A percentile compares a stretch with the other conserved stretches of the same genome.
Evolutionary conservation across 441 rosid genomes (phyloP).

Genomic region (Manihot esculenta): DNA sequence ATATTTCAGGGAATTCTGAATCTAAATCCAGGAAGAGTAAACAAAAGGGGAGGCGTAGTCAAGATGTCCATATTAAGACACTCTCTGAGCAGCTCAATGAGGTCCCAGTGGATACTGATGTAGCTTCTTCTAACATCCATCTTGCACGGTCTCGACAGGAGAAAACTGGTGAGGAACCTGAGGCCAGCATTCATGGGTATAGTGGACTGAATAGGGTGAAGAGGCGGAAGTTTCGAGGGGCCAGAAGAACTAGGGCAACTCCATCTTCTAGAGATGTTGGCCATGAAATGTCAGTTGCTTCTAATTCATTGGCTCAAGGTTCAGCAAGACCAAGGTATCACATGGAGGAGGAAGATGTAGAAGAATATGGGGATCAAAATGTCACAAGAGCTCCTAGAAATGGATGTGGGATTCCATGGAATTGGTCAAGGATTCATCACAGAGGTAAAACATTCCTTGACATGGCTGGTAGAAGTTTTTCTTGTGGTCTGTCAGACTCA

Average conservation of each 20-base stretch:
- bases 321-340: slow-evolving; percentile 38
- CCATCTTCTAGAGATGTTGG: slow-evolving; percentile 49
- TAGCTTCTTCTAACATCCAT: slow-evolving; percentile 71
- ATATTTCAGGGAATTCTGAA: slow-evolving; percentile 46
- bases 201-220: slow-evolving; percentile 55
- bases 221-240: slow-evolving; percentile 73
- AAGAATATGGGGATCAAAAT: slow-evolving; percentile 49
- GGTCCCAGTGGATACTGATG: slow-evolving; percentile 59
- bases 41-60: slow-evolving; percentile 57
- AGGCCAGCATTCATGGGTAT: slow-evolving; percentile 36
- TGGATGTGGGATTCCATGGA: slow-evolving; percentile 96
- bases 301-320: slow-evolving; percentile 72
- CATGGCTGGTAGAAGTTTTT: slow-evolving; percentile 92
- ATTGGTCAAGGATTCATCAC: slow-evolving; percentile 96
- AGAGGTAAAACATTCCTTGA: slow-evolving; percentile 83
- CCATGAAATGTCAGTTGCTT: slow-evolving; percentile 89
- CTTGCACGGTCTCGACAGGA: slow-evolving; percentile 34
- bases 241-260: slow-evolving; percentile 53
- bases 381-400: slow-evolving; percentile 66
- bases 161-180: slow-evolving; percentile 42
- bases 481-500: slow-evolving; percentile 86
- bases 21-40: slow-evolving; percentile 54
- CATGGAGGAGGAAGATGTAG: slow-evolving; percentile 46
- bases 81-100: slow-evolving; percentile 71
- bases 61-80: slow-evolving; percentile 54